These are phyloP conservation scores for Angophora floribunda DNA, from an alignment of 345 rosid genomes.

Conservation along the genomic window DNA sequence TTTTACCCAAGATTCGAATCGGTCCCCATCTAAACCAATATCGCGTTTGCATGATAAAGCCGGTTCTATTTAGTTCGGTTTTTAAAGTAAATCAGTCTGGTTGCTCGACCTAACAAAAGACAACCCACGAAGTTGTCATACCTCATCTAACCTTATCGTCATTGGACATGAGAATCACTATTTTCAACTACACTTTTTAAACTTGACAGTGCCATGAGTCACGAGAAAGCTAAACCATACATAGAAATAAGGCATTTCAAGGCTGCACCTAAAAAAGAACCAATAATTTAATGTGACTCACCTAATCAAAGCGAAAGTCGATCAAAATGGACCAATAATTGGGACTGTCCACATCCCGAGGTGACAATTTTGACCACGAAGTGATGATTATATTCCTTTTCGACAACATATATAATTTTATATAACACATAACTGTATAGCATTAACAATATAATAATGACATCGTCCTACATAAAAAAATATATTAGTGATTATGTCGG, in stretches of 20 bases:
- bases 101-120: neutral
- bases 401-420: neutral
- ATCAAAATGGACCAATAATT: neutral
- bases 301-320: neutral
- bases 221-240: neutral
- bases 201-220: neutral
- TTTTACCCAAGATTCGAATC: accelerated
- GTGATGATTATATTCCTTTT: neutral
- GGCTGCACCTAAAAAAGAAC: neutral
- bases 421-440: neutral
- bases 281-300: neutral
- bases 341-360: neutral
- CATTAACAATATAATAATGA: neutral
- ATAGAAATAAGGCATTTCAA: neutral
- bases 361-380: neutral
- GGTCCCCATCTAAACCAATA: accelerated
- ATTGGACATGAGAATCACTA: neutral
- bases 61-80: accelerated
- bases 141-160: neutral
- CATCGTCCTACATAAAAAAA: neutral
- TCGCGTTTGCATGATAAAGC: accelerated
- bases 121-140: neutral
- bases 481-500: neutral
- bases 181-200: neutral
- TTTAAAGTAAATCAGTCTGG: accelerated